phyloP scores from a whole-genome alignment of 768 basidiomycete species.

The Russula lepida region DNA sequence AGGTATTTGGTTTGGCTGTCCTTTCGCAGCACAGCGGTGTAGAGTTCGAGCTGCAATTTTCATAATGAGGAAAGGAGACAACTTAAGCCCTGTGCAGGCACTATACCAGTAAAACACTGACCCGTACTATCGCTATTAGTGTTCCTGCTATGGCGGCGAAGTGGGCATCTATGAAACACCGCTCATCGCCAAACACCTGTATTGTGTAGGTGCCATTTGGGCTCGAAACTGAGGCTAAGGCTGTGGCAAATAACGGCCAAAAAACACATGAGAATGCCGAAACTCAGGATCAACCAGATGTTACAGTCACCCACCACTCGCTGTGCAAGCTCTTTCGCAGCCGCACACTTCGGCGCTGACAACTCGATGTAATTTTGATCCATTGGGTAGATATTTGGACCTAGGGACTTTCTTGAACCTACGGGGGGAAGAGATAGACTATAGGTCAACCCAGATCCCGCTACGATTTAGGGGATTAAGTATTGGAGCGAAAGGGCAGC shows the following conservation, averaged over 20 bases:
- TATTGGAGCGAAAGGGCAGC: not conserved
- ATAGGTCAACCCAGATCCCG: not conserved
- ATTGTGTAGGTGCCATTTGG: too few species aligned
- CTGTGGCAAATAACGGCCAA: not conserved
- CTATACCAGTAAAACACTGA: not conserved
- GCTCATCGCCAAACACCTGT: not conserved
- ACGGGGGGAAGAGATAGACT: not conserved
- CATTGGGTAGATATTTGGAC: not conserved
- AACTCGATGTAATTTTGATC: not conserved
- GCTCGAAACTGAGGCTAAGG: not conserved
- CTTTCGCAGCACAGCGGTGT: not conserved
- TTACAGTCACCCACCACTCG: not conserved
- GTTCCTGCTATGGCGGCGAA: not conserved
- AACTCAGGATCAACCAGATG: too few species aligned
- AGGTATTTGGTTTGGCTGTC: not conserved
- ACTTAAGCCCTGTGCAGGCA: not conserved
- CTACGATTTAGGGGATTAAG: not conserved
- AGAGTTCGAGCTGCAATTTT: not conserved
- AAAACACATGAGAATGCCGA: not conserved
- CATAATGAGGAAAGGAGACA: not conserved
- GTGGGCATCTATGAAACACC: not conserved
- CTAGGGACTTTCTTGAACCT: not conserved
- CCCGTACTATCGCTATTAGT: not conserved
- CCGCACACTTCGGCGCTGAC: too few species aligned
- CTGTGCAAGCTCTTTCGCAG: not conserved